These are phyloP conservation scores for Penicillium janthinellum DNA, from an alignment of 2,329 filamentous ascomycete species.

Conservation along the genomic window DNA sequence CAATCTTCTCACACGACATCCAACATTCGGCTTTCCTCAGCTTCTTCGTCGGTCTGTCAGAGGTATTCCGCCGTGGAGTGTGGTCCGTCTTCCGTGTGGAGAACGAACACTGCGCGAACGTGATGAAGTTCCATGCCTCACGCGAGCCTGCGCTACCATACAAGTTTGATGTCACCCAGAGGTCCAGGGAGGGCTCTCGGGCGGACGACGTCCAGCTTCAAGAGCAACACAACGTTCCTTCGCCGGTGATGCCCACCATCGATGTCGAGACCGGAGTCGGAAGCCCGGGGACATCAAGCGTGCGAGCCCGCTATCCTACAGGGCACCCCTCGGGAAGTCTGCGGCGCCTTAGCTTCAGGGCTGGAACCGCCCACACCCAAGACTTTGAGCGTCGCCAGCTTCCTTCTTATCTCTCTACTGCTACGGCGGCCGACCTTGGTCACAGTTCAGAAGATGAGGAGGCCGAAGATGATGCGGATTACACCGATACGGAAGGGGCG, in stretches of 20 bases:
- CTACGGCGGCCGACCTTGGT: slow-evolving; percentile 36
- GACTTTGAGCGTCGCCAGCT: slow-evolving; percentile 83
- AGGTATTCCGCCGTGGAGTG: slow-evolving; percentile 81
- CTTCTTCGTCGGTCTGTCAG: slow-evolving; percentile 75
- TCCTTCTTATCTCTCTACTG: slow-evolving; percentile 46
- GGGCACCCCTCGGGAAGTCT: slow-evolving; percentile 41
- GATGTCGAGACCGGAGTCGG: slow-evolving; percentile 32
- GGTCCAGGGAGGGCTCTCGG: slow-evolving; percentile 14
- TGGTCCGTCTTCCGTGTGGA: slow-evolving; percentile 95
- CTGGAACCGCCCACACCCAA: slow-evolving; percentile 82
- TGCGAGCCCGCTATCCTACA: slow-evolving; percentile 27
- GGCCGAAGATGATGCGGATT: slow-evolving; percentile 31
- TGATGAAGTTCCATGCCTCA: slow-evolving; percentile 84
- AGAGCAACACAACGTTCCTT: slow-evolving; percentile 26
- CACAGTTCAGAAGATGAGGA: slow-evolving; percentile 41
- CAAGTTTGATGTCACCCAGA: slow-evolving; percentile 41
- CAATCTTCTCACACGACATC: slow-evolving; percentile 74
- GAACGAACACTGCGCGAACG: slow-evolving; percentile 95
- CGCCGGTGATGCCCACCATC: slow-evolving; percentile 21
- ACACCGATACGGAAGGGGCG: background rate
- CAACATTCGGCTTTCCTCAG: slow-evolving; percentile 83
- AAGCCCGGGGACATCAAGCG: slow-evolving; percentile 27
- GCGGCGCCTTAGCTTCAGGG: slow-evolving; percentile 63
- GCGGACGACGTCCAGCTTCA: slow-evolving; percentile 30
- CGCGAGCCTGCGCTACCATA: slow-evolving; percentile 88